Evolutionary conservation across 768 basidiomycete genomes (phyloP), one percentile per base, ranked within the genome.

Genomic region (Agrocybe chaxingu): DNA sequence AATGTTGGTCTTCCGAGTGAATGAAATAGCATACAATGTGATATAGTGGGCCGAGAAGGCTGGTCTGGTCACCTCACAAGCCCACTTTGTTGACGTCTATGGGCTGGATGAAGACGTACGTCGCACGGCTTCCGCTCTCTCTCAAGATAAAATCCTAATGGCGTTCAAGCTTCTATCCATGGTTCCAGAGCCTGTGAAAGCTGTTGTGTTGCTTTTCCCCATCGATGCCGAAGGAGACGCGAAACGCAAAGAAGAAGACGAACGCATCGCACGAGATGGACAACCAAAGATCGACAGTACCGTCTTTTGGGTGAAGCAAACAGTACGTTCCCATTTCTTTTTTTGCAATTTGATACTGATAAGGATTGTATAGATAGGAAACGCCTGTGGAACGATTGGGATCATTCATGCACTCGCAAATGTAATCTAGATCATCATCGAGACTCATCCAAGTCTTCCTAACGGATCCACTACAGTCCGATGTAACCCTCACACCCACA

Each of bases 301-400:
- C 0, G 69, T 96, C 4, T 71, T 94, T 57, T 97, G 84, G 79
- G 91, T 96, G 71, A 92, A 92, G 66, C 94, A 97, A 65, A 96
- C 89, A 45, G 92, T 91, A 49, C 31, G 77, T 56, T 29, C n/a
- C 29, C 1, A 18, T 11, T 24, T 34, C 16, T 36, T 19, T 32
- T 16, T 16, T 16, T 16, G 16, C 16, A 16, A 16, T 16, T 16
- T 16, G 16, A 16, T 16, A 16, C 44, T 50, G 32, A 13, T 35
- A 12, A 12, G 19, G 18, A 30, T 30, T 12, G n/a, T 19, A 29
- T 47, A 90, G 88, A 92, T 92, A 50, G 65, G 74, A 3, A 93
- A 93, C 58, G 91, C 92, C 0, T 93, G 92, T 60, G 92, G 92
- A 3, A 92, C 92, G 0, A 93, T 95, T 64, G 92, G 85, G 0